A percentile compares a stretch with the other conserved stretches of the same genome.
Evolutionary conservation across 768 basidiomycete species (phyloP).

Genomic region (Trametes sanguinea): DNA sequence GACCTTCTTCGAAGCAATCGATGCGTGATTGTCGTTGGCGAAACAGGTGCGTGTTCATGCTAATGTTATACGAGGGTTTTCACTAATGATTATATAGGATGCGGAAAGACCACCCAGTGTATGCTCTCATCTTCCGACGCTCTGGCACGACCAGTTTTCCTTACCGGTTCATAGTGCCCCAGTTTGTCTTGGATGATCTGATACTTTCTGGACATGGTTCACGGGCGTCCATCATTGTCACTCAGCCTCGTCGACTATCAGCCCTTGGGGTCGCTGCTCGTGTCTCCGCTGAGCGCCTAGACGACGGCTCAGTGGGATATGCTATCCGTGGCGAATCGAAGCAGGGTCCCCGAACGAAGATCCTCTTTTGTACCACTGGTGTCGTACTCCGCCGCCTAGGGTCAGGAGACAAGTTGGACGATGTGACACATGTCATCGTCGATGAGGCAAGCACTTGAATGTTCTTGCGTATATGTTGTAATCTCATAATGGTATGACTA

Average conservation of each 20-base stretch:
- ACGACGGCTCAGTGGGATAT: constrained; percentile 84
- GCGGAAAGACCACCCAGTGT: constrained; percentile 92
- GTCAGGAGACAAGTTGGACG: constrained; percentile 67
- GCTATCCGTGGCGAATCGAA: constrained; percentile 86
- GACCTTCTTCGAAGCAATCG: constrained; percentile 54
- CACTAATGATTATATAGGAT: constrained; percentile 46
- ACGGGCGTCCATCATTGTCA: constrained; percentile 74
- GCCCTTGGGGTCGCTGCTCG: constrained; percentile 88
- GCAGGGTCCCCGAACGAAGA: constrained; percentile 62
- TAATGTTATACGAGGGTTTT: neutral
- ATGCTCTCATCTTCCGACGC: constrained; percentile 21
- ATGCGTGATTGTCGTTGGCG: constrained; percentile 85
- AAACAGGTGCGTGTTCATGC: constrained; percentile 60
- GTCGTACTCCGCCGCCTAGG: constrained; percentile 81
- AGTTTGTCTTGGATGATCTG: constrained; percentile 85
- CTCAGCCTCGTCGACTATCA: constrained; percentile 87
- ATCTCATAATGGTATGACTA: neutral
- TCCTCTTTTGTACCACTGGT: constrained; percentile 93
- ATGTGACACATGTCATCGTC: constrained; percentile 83
- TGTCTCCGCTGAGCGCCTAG: constrained; percentile 77
- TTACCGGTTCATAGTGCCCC: constrained; percentile 58
- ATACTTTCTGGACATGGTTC: constrained; percentile 64
- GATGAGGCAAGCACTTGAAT: constrained; percentile 67
- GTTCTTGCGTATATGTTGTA: too few species aligned
- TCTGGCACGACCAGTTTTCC: too few species aligned